Conservation (phyloP, 305 asterid genomes). For the Solanum aculeatissimum region DNA sequence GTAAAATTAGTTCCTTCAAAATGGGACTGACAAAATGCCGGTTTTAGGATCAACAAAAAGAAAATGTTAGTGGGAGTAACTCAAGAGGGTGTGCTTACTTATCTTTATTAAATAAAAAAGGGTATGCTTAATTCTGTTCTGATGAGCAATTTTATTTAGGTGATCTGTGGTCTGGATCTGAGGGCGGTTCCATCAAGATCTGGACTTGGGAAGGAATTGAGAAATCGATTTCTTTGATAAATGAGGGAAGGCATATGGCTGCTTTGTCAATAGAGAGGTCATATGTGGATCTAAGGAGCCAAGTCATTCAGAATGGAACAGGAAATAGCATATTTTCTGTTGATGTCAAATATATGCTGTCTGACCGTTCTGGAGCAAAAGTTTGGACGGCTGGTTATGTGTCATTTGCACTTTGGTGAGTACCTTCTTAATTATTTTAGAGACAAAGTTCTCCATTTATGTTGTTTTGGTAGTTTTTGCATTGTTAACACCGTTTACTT, state of each 20-base stretch:
- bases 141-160: slow-evolving; percentile 38
- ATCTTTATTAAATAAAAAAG: neutral
- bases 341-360: slow-evolving; percentile 64
- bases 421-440: neutral
- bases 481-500: neutral
- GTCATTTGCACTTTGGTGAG: slow-evolving; percentile 82
- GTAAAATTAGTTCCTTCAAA: neutral
- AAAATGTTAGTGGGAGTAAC: neutral
- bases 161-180: slow-evolving; percentile 94
- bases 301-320: slow-evolving; percentile 47
- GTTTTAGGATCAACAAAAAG: neutral
- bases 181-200: slow-evolving; percentile 71
- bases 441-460: neutral
- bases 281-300: slow-evolving; percentile 71
- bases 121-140: slow-evolving; percentile 4
- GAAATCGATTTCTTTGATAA: slow-evolving; percentile 47
- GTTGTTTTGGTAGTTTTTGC: neutral
- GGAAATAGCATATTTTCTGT: slow-evolving; percentile 55
- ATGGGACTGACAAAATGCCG: neutral
- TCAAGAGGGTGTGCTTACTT: neutral
- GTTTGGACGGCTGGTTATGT: slow-evolving; percentile 77
- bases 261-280: slow-evolving; percentile 72
- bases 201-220: slow-evolving; percentile 98
- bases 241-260: slow-evolving; percentile 82
- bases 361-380: slow-evolving; percentile 66